phyloP scores from a whole-genome alignment of 345 rosid species.

The Hibiscus mutabilis region DNA sequence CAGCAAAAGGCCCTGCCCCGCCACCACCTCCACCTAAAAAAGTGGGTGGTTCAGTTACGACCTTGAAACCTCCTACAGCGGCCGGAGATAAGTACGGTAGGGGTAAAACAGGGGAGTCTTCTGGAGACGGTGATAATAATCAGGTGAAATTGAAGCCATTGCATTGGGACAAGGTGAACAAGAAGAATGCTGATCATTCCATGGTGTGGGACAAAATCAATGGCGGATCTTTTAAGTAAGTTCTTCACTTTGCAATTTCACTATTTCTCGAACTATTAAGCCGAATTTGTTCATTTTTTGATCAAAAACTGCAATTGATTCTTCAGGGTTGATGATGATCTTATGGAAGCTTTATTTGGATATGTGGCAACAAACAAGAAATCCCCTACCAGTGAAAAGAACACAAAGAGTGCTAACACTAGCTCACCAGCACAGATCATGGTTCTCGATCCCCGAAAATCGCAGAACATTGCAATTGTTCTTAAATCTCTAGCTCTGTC shows the following conservation, averaged over 20 bases:
- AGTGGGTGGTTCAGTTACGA: conserved; percentile 20
- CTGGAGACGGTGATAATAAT: conserved; percentile 22
- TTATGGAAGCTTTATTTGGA: conserved; percentile 94
- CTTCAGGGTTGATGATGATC: conserved; percentile 69
- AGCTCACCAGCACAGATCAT: conserved; percentile 33
- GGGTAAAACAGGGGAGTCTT: conserved; percentile 28
- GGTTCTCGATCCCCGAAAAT: conserved; percentile 67
- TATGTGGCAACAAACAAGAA: conserved; percentile 49
- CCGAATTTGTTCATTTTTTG: not conserved
- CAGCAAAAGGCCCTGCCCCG: conserved; percentile 17
- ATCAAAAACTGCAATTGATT: not conserved
- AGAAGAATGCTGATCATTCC: conserved; percentile 50
- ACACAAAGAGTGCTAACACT: conserved; percentile 19
- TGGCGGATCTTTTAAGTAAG: conserved; percentile 79
- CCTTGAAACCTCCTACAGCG: conserved; percentile 37
- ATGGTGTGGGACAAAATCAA: conserved; percentile 92
- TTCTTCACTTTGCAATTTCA: not conserved
- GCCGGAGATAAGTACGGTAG: conserved; percentile 13
- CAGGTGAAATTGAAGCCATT: conserved; percentile 74
- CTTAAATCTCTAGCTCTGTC: conserved; percentile 61
- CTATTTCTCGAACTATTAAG: not conserved
- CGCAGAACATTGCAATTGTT: conserved; percentile 76
- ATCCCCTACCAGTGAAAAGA: conserved; percentile 25
- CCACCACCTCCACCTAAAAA: conserved; percentile 34
- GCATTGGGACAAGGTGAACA: conserved; percentile 87